Conservation (phyloP, 441 rosid genomes). For the Geranium incanum region DNA sequence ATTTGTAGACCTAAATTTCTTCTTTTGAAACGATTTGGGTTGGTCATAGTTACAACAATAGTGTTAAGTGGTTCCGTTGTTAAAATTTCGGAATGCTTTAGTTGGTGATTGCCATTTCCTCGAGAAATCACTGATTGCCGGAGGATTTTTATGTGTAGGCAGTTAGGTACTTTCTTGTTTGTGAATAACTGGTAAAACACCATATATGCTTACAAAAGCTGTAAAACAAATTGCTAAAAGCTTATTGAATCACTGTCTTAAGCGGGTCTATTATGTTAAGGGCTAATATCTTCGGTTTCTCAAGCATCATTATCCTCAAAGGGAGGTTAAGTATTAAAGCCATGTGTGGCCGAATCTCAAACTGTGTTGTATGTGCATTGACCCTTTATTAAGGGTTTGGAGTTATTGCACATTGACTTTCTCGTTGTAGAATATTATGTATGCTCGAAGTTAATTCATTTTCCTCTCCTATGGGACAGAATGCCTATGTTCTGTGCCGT, state of each 20-base stretch:
- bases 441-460: background rate
- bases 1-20: too few species aligned
- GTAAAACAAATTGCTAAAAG: too few species aligned
- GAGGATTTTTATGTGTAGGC: background rate
- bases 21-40: too few species aligned
- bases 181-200: too few species aligned
- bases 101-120: background rate
- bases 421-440: background rate
- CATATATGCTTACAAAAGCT: too few species aligned
- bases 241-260: background rate
- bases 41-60: background rate
- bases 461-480: conserved; percentile 27
- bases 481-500: conserved; percentile 66
- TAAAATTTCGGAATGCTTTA: background rate
- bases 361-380: too few species aligned
- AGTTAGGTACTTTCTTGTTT: too few species aligned
- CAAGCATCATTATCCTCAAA: too few species aligned
- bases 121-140: background rate
- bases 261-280: background rate
- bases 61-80: background rate
- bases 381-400: too few species aligned
- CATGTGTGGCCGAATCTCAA: background rate
- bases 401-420: too few species aligned
- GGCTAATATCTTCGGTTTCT: too few species aligned
- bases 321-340: background rate